A percentile compares a stretch with the other conserved stretches of the same genome.
phyloP scores from a whole-genome alignment of 306 rosid species.

The Cajanus cajan region DNA sequence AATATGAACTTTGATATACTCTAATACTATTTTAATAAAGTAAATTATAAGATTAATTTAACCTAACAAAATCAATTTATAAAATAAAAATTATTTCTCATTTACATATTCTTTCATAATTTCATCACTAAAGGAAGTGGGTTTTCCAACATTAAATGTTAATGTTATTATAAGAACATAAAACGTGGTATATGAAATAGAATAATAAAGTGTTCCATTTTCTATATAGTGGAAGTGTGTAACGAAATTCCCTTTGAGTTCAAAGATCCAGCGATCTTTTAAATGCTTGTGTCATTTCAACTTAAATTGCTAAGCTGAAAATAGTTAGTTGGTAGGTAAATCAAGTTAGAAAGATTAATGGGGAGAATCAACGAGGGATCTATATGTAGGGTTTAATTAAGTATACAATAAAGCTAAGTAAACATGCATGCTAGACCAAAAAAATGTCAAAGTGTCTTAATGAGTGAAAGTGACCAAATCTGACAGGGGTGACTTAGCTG shows the following conservation, averaged over 20 bases:
- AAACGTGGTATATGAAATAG: background rate
- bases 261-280: slow-evolving; percentile 2
- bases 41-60: no score
- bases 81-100: no score
- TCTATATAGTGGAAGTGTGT: background rate
- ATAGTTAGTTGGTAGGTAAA: slow-evolving; percentile 24
- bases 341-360: slow-evolving; percentile 20
- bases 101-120: no score
- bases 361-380: slow-evolving; percentile 34
- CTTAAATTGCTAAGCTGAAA: slow-evolving; percentile 26
- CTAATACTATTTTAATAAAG: no score
- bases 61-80: no score
- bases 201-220: background rate
- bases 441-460: slow-evolving; percentile 24
- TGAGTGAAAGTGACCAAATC: slow-evolving; percentile 36
- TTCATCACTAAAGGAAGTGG: no score
- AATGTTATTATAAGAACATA: background rate
- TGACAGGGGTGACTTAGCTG: slow-evolving; percentile 60
- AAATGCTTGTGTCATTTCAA: slow-evolving; percentile 16
- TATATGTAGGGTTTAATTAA: background rate
- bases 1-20: no score
- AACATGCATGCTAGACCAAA: slow-evolving; percentile 20
- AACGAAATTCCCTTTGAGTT: background rate
- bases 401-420: background rate
- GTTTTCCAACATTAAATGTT: no score